Conservation (phyloP, 2,329 filamentous ascomycete species). For the Westerdykella aurantiaca region DNA sequence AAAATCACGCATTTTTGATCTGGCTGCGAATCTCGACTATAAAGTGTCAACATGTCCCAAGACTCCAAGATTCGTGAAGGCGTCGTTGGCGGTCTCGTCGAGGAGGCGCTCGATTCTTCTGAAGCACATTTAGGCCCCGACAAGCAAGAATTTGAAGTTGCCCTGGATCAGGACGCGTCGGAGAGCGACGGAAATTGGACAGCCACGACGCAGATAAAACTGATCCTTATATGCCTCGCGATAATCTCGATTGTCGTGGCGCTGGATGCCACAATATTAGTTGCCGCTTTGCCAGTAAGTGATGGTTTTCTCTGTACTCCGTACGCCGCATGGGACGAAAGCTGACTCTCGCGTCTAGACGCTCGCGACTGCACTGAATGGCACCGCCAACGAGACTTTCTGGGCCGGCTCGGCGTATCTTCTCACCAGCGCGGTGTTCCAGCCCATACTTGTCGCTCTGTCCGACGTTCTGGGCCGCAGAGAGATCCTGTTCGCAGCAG, state of each 20-base stretch:
- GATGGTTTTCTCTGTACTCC: not conserved
- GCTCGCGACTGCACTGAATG: conserved; percentile 20
- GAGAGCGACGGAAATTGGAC: too few species aligned
- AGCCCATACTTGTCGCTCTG: conserved; percentile 43
- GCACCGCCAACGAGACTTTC: conserved; percentile 49
- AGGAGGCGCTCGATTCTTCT: too few species aligned
- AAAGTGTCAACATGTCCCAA: too few species aligned
- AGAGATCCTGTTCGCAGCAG: conserved; percentile 30
- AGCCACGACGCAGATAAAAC: too few species aligned
- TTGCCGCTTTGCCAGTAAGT: conserved; percentile 24
- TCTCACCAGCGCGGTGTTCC: conserved; percentile 57
- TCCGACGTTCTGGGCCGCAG: conserved; percentile 49
- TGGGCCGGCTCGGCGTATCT: conserved; percentile 68
- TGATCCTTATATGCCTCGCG: conserved; percentile 21
- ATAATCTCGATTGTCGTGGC: conserved; percentile 26
- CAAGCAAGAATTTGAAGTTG: too few species aligned
- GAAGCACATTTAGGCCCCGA: too few species aligned
- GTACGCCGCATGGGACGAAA: not conserved
- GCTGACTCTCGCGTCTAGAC: conserved; percentile 12
- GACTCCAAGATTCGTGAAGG: too few species aligned
- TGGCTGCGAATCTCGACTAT: too few species aligned
- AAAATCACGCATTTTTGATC: too few species aligned
- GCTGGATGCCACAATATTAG: conserved; percentile 27
- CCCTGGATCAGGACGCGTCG: too few species aligned
- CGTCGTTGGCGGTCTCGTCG: too few species aligned